These are phyloP conservation scores for Colletotrichum phormii DNA, from an alignment of 2,329 filamentous ascomycete species.

Conservation along the genomic window DNA sequence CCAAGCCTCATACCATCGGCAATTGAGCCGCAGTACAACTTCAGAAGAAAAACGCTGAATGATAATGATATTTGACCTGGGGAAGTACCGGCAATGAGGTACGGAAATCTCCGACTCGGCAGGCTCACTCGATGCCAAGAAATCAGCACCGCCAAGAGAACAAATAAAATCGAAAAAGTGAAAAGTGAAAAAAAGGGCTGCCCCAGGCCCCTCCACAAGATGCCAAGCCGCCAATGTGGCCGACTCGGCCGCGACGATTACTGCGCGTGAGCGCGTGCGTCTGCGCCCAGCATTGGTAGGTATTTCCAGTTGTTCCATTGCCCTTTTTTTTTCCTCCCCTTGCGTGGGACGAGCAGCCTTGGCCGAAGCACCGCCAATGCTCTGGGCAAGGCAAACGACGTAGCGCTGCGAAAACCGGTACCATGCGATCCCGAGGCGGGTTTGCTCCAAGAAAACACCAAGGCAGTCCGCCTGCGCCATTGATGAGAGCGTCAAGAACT, in stretches of 20 bases:
- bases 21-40: background rate
- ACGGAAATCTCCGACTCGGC: slow-evolving; percentile 22
- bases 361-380: slow-evolving; percentile 23
- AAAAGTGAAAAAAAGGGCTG: background rate
- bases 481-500: background rate
- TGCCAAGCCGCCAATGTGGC: slow-evolving; percentile 18
- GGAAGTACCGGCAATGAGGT: background rate
- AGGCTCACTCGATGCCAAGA: slow-evolving; percentile 1
- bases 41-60: background rate
- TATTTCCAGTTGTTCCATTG: background rate
- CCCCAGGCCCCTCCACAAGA: background rate
- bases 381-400: slow-evolving; percentile 10
- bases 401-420: background rate
- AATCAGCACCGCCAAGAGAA: background rate
- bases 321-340: background rate
- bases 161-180: background rate
- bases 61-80: background rate
- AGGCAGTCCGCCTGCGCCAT: background rate
- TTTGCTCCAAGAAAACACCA: background rate
- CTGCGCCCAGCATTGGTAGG: background rate
- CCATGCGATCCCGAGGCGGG: background rate
- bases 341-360: slow-evolving; percentile 10
- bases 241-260: slow-evolving; percentile 7
- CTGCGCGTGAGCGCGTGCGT: background rate
- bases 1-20: background rate